A percentile compares a stretch with the other conserved stretches of the same genome.
phyloP scores from a whole-genome alignment of 169 alveolate genomes.

The Theileria annulata region DNA sequence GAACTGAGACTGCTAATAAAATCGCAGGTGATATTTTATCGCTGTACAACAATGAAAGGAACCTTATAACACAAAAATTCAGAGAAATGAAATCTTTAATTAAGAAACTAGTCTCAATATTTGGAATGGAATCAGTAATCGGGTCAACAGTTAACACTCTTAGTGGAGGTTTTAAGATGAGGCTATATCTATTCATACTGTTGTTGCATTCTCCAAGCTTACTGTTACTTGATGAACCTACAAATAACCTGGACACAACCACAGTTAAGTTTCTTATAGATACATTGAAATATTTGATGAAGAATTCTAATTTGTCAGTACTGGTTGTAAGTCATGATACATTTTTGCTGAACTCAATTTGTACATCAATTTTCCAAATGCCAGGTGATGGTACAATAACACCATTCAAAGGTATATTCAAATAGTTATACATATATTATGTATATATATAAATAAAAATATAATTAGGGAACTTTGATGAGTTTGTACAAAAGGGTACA shows the following conservation, averaged over 20 bases:
- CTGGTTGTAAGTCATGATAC: constrained; percentile 44
- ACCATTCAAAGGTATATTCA: constrained; percentile 8
- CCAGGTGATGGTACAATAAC: constrained; percentile 62
- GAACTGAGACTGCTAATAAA: neutral
- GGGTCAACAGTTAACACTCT: constrained; percentile 52
- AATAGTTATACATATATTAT: neutral
- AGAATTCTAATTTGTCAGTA: constrained; percentile 35
- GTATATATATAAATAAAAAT: neutral
- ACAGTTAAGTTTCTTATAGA: constrained; percentile 53
- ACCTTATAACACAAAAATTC: neutral
- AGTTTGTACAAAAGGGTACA: constrained; percentile 47
- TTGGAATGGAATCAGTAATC: constrained; percentile 61
- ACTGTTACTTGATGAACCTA: constrained; percentile 74
- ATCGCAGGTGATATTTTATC: constrained; percentile 12
- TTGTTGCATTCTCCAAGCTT: constrained; percentile 66
- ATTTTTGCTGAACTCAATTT: constrained; percentile 19
- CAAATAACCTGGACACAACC: constrained; percentile 72
- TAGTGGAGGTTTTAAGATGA: constrained; percentile 76
- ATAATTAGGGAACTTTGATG: constrained; percentile 44
- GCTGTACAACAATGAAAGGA: constrained; percentile 34
- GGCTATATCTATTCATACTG: constrained; percentile 60
- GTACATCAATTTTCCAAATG: constrained; percentile 47
- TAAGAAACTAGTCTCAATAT: constrained; percentile 55
- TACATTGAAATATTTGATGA: constrained; percentile 30
- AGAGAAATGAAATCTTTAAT: constrained; percentile 40